These are phyloP conservation scores for Rhizoclosmatium globosum DNA, from an alignment of 192 early-diverging fungal genomes.

Conservation along the genomic window DNA sequence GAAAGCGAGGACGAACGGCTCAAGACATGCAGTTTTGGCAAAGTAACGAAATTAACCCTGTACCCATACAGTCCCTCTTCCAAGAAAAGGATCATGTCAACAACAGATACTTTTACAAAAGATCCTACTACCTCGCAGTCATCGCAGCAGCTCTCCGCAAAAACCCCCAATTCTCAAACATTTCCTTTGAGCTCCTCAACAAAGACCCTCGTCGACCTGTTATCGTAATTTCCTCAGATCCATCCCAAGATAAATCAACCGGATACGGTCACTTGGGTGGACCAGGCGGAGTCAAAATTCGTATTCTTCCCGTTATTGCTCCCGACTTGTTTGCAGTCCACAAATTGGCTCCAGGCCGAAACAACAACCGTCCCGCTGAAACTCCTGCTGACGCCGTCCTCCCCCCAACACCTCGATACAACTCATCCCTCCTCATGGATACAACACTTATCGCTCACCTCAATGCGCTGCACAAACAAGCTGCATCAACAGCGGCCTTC, in stretches of 20 bases:
- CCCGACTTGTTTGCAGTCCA: conserved; percentile 68
- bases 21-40: too few species aligned
- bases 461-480: conserved; percentile 78
- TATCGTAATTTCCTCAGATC: conserved; percentile 49
- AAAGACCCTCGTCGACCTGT: conserved; percentile 54
- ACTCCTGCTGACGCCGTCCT: conserved; percentile 20
- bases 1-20: too few species aligned
- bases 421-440: conserved; percentile 82
- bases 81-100: conserved; percentile 95
- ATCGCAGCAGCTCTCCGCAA: conserved; percentile 62
- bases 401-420: conserved; percentile 89
- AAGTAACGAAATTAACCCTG: too few species aligned
- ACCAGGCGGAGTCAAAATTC: conserved; percentile 65
- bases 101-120: conserved; percentile 94
- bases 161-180: conserved; percentile 24
- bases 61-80: conserved; percentile 64
- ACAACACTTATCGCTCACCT: conserved; percentile 77
- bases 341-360: conserved; percentile 80
- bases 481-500: conserved; percentile 77
- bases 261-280: conserved; percentile 25
- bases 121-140: conserved; percentile 89
- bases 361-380: conserved; percentile 74
- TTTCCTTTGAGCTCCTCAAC: conserved; percentile 58
- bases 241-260: background rate
- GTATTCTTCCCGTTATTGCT: conserved; percentile 82